Conservation (phyloP, 352 stramenopile species). For the Globisporangium solare region DNA sequence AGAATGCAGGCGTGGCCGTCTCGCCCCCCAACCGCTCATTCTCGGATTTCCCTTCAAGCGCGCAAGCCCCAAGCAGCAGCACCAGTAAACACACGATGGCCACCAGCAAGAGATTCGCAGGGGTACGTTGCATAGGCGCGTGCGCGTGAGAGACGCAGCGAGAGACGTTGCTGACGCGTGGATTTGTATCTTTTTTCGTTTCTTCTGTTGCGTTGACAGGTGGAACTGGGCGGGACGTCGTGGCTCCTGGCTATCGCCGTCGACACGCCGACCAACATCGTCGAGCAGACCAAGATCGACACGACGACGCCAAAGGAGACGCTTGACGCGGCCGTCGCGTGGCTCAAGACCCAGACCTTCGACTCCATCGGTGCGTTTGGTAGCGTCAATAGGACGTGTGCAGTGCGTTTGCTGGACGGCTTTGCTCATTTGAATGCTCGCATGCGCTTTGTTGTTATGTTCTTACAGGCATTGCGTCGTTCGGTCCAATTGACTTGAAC, state of each 20-base stretch:
- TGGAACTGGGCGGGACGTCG: conserved; percentile 95
- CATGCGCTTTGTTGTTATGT: conserved; percentile 15
- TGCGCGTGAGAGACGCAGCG: not conserved
- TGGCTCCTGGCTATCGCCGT: conserved; percentile 92
- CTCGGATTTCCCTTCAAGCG: conserved; percentile 4
- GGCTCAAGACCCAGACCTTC: conserved; percentile 80
- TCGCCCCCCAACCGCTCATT: not conserved
- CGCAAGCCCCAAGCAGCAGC: conserved; percentile 11
- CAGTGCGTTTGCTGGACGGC: no score
- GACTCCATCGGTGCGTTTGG: conserved; percentile 53
- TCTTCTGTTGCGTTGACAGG: conserved; percentile 17
- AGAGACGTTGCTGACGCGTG: not conserved
- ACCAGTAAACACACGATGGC: conserved; percentile 5
- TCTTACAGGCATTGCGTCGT: conserved; percentile 89
- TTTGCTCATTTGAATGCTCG: not conserved
- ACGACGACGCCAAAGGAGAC: conserved; percentile 88
- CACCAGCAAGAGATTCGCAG: conserved; percentile 29
- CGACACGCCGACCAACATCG: conserved; percentile 84
- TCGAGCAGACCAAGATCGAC: conserved; percentile 74
- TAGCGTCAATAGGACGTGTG: not conserved
- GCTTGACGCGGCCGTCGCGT: conserved; percentile 64
- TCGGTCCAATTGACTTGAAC: conserved; percentile 91
- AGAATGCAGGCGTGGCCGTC: not conserved
- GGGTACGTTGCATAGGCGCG: conserved; percentile 18
- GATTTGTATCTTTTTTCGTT: not conserved